Percentiles rank a stretch among this genome's conserved stretches.
Evolutionary conservation across 2,329 filamentous ascomycete genomes (phyloP).

Genomic region (Colletotrichum cuscutae): DNA sequence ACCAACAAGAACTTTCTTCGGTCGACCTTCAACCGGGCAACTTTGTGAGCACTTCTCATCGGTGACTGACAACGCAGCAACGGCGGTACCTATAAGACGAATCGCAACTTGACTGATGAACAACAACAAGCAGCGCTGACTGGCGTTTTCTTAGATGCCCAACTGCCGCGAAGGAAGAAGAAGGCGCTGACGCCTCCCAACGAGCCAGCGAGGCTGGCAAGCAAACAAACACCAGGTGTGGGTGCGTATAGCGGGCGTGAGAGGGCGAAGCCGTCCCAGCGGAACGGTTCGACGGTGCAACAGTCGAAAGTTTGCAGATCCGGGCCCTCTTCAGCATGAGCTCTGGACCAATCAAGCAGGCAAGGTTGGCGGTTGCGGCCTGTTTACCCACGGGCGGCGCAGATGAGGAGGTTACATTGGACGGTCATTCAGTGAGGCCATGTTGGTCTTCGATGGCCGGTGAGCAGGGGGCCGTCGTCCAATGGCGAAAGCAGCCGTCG

Average conservation of each 20-base stretch:
- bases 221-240: not conserved
- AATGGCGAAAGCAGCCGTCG: conserved; percentile 2
- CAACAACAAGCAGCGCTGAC: not conserved
- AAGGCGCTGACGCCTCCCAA: not conserved
- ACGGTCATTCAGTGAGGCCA: conserved; percentile 19
- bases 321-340: conserved; percentile 17
- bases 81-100: not conserved
- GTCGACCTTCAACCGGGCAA: not conserved
- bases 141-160: not conserved
- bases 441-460: conserved; percentile 22
- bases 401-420: conserved; percentile 26
- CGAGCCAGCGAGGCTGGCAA: conserved; percentile 1
- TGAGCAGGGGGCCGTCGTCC: conserved; percentile 11
- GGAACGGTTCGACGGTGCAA: conserved; percentile 34
- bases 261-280: conserved; percentile 28
- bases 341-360: conserved; percentile 14
- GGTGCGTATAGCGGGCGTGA: not conserved
- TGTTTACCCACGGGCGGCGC: conserved; percentile 25
- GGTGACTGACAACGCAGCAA: not conserved
- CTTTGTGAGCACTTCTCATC: not conserved
- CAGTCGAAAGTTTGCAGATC: conserved; percentile 34
- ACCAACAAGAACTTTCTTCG: conserved; percentile 31
- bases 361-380: conserved; percentile 18
- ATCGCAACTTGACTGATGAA: not conserved
- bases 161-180: conserved; percentile 6